A percentile compares a stretch with the other conserved stretches of the same genome.
phyloP scores from a whole-genome alignment of 2,329 filamentous ascomycete genomes.

The Scedosporium dehoogii region DNA sequence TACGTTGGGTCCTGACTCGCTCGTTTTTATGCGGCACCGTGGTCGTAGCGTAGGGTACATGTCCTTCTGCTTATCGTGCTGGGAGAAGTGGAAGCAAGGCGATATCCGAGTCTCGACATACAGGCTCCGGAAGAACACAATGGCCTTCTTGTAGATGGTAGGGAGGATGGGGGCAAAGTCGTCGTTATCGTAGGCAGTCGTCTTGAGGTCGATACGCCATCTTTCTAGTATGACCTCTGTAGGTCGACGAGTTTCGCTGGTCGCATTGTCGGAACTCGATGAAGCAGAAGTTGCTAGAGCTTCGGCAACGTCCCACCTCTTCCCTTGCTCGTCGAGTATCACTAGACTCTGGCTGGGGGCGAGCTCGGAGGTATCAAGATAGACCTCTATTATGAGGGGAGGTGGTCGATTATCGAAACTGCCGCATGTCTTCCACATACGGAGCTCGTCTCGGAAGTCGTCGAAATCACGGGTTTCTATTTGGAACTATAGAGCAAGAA shows the following conservation, averaged over 20 bases:
- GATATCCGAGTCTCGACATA: conserved; percentile 74
- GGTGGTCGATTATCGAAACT: conserved; percentile 68
- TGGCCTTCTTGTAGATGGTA: conserved; percentile 93
- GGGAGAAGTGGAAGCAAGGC: conserved; percentile 75
- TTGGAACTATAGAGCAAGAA: conserved; percentile 60
- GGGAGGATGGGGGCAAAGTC: conserved; percentile 60
- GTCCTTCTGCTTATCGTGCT: conserved; percentile 62
- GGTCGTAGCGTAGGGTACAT: conserved; percentile 60
- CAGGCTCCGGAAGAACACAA: conserved; percentile 85
- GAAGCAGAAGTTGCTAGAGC: conserved; percentile 58
- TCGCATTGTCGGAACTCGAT: conserved; percentile 36
- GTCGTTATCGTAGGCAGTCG: conserved; percentile 32
- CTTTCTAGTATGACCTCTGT: conserved; percentile 80
- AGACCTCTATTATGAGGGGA: conserved; percentile 82
- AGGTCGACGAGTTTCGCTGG: conserved; percentile 32
- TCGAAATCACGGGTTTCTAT: conserved; percentile 90
- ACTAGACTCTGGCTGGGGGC: conserved; percentile 81
- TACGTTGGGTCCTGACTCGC: conserved; percentile 41
- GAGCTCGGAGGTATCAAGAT: conserved; percentile 68
- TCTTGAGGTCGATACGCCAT: conserved; percentile 76
- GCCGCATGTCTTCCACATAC: conserved; percentile 72
- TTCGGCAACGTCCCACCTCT: conserved; percentile 85
- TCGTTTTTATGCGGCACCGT: conserved; percentile 68
- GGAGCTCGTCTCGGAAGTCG: conserved; percentile 71
- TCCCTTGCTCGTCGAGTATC: conserved; percentile 77